Percentiles rank a stretch among this genome's conserved stretches.
These are phyloP conservation scores for Tolypocladium pustulatum DNA, from an alignment of 2,329 filamentous ascomycete genomes.

Conservation along the genomic window DNA sequence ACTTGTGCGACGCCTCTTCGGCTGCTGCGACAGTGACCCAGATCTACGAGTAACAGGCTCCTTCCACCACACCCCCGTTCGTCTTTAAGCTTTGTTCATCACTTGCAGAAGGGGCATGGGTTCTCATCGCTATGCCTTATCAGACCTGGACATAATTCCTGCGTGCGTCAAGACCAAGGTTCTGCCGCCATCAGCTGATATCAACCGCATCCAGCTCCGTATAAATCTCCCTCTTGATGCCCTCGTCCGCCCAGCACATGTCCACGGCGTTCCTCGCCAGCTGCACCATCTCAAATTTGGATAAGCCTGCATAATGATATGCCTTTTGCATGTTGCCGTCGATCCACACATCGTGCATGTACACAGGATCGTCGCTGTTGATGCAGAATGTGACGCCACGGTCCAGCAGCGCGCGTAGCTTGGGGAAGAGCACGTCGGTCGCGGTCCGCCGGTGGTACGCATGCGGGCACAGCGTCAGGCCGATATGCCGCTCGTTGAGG, in stretches of 20 bases:
- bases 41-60: no score
- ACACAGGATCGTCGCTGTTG: conserved; percentile 62
- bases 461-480: conserved; percentile 58
- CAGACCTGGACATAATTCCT: no score
- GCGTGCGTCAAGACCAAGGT: not conserved
- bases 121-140: no score
- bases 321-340: conserved; percentile 34
- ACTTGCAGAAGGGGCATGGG: no score
- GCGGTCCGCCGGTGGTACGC: conserved; percentile 9
- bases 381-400: conserved; percentile 55
- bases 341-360: conserved; percentile 43
- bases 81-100: no score
- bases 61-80: no score
- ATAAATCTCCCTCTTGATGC: conserved; percentile 21
- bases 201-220: conserved; percentile 12
- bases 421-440: conserved; percentile 37
- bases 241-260: conserved; percentile 32
- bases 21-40: no score
- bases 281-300: conserved; percentile 28
- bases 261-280: conserved; percentile 31
- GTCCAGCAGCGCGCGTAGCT: conserved; percentile 42
- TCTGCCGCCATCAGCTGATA: not conserved
- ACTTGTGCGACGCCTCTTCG: not conserved
- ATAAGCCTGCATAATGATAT: conserved; percentile 27
- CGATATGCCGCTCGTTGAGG: conserved; percentile 41